A percentile compares a stretch with the other conserved stretches of the same genome.
Conservation (phyloP, 2,329 filamentous ascomycete species). For the Neofusicoccum laricinum region DNA sequence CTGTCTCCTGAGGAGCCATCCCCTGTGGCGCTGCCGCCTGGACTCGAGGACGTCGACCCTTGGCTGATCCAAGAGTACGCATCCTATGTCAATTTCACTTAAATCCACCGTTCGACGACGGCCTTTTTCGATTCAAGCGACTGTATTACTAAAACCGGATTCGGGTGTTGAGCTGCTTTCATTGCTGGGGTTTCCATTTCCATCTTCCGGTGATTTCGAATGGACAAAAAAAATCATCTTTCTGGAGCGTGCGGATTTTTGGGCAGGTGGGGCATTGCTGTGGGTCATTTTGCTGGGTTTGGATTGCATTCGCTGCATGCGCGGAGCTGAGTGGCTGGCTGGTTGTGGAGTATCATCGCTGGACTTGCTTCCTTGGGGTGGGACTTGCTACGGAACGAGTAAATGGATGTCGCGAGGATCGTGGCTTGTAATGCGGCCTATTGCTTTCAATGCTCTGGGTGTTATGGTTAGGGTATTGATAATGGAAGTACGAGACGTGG, state of each 20-base stretch:
- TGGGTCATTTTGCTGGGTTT: background rate
- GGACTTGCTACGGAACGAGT: background rate
- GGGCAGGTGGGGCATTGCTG: background rate
- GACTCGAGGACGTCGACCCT: conserved; percentile 33
- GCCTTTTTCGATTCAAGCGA: background rate
- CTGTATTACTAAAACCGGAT: background rate
- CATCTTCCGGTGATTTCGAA: background rate
- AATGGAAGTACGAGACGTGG: background rate
- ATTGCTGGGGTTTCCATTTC: background rate
- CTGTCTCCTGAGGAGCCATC: background rate
- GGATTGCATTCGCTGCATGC: background rate
- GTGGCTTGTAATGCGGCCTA: background rate
- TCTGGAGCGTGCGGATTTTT: background rate
- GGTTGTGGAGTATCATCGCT: conserved; percentile 3
- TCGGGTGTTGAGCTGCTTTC: background rate
- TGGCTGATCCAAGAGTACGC: conserved; percentile 41
- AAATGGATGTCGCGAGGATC: background rate
- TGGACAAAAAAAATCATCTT: background rate
- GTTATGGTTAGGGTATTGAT: background rate
- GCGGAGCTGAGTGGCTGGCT: background rate
- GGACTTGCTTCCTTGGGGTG: background rate
- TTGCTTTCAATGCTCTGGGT: background rate
- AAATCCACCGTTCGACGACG: background rate
- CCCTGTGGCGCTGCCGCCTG: conserved; percentile 20
- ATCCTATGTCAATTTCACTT: conserved; percentile 35